Conservation (phyloP, 345 rosid species). For the Aethionema arabicum region DNA sequence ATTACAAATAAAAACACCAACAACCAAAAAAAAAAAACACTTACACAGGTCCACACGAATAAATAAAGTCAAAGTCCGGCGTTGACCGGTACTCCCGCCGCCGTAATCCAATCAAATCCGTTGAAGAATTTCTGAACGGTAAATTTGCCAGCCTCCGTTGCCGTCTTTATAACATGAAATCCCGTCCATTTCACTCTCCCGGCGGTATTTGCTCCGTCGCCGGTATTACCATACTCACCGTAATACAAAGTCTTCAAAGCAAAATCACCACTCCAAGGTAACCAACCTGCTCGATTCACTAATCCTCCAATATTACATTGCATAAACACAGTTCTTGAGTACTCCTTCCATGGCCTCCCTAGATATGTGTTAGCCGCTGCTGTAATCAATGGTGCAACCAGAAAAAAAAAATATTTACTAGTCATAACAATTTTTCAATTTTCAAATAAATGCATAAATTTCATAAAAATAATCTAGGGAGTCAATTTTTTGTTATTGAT, state of each 20-base stretch:
- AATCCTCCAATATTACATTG: slow-evolving; percentile 51
- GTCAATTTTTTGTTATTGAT: too few species aligned
- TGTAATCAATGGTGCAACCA: neutral
- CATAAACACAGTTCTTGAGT: slow-evolving; percentile 77
- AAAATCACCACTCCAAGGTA: slow-evolving; percentile 69
- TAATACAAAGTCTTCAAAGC: slow-evolving; percentile 77
- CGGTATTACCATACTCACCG: slow-evolving; percentile 74
- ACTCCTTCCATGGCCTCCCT: slow-evolving; percentile 87
- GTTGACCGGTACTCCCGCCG: slow-evolving; percentile 66
- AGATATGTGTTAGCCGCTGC: slow-evolving; percentile 56
- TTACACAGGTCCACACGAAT: neutral
- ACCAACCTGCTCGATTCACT: slow-evolving; percentile 65
- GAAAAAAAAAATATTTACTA: too few species aligned
- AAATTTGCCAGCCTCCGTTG: slow-evolving; percentile 58
- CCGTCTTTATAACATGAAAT: slow-evolving; percentile 43
- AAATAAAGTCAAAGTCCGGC: slow-evolving; percentile 46
- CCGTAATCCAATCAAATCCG: slow-evolving; percentile 73
- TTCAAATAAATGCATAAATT: too few species aligned
- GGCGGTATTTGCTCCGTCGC: slow-evolving; percentile 55
- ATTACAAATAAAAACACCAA: slow-evolving; percentile 22
- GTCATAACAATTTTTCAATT: too few species aligned
- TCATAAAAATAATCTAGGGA: too few species aligned
- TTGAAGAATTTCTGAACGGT: slow-evolving; percentile 64
- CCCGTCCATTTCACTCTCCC: slow-evolving; percentile 80
- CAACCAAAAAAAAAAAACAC: neutral